These are phyloP conservation scores for Leptographium procerum DNA, from an alignment of 2,329 filamentous ascomycete species.

Conservation along the genomic window DNA sequence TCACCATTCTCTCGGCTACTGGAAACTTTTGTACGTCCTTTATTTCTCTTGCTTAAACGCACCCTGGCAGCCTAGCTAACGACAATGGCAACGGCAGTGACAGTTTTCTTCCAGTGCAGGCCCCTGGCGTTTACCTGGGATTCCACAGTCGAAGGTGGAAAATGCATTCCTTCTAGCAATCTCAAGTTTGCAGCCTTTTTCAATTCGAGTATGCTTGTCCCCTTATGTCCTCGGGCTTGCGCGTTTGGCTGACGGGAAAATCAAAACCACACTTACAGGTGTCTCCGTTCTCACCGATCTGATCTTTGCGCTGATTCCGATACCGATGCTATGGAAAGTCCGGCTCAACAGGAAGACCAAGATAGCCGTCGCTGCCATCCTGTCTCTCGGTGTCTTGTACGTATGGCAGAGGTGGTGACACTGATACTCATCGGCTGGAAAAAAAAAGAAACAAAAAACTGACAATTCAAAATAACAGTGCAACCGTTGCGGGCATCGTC, in stretches of 20 bases:
- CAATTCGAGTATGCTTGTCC: conserved; percentile 1
- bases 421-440: no score
- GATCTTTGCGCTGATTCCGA: conserved; percentile 17
- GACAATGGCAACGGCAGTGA: conserved; percentile 10
- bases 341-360: conserved; percentile 19
- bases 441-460: no score
- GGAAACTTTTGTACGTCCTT: conserved; percentile 16
- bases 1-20: conserved; percentile 15
- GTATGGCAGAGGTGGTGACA: no score
- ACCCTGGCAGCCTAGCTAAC: background rate
- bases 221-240: no score
- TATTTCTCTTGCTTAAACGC: background rate
- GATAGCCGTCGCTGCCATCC: conserved; percentile 14
- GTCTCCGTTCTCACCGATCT: conserved; percentile 18
- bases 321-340: conserved; percentile 19
- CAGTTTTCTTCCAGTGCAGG: conserved; percentile 17
- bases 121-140: conserved; percentile 16
- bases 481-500: conserved; percentile 16
- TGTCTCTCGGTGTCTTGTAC: conserved; percentile 17
- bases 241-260: background rate
- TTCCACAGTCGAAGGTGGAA: conserved; percentile 8
- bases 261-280: conserved; percentile 11
- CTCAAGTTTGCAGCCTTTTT: conserved; percentile 18
- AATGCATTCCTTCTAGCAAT: conserved; percentile 14
- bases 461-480: conserved; percentile 3